Conservation (phyloP, 2,329 filamentous ascomycete genomes). For the Neurospora sp. region DNA sequence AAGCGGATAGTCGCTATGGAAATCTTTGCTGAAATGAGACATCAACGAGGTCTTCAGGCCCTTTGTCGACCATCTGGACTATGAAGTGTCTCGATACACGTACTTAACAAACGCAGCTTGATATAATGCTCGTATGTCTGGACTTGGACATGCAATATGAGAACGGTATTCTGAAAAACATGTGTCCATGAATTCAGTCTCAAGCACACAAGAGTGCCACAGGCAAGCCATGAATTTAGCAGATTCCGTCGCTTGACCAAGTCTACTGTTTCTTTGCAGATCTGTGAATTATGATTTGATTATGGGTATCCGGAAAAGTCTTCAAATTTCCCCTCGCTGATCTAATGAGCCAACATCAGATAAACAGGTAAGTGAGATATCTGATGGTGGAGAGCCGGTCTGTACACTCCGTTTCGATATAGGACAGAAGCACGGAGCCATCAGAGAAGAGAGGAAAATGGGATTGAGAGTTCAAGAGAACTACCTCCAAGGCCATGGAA, state of each 20-base stretch:
- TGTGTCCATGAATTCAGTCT: not conserved
- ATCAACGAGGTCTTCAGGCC: not conserved
- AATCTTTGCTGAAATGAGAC: not conserved
- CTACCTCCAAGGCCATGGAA: not conserved
- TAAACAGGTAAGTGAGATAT: no score
- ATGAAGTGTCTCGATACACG: not conserved
- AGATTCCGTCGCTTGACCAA: not conserved
- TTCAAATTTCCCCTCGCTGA: not conserved
- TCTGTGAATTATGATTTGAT: not conserved
- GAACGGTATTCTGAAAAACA: not conserved
- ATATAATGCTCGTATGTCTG: not conserved
- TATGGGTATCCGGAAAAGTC: not conserved
- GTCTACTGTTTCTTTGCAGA: not conserved
- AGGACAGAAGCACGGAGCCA: not conserved
- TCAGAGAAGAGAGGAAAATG: not conserved
- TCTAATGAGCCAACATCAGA: not conserved
- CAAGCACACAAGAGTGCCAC: not conserved
- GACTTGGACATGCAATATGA: not conserved
- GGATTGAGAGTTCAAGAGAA: no score
- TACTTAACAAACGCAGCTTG: not conserved
- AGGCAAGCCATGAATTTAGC: not conserved
- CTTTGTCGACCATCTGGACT: not conserved
- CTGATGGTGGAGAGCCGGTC: not conserved
- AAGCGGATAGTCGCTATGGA: not conserved
- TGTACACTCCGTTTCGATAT: not conserved